Percentiles rank a stretch among this genome's conserved stretches.
Conservation (phyloP, 805 yeast genomes). For the Candida krabiensis region DNA sequence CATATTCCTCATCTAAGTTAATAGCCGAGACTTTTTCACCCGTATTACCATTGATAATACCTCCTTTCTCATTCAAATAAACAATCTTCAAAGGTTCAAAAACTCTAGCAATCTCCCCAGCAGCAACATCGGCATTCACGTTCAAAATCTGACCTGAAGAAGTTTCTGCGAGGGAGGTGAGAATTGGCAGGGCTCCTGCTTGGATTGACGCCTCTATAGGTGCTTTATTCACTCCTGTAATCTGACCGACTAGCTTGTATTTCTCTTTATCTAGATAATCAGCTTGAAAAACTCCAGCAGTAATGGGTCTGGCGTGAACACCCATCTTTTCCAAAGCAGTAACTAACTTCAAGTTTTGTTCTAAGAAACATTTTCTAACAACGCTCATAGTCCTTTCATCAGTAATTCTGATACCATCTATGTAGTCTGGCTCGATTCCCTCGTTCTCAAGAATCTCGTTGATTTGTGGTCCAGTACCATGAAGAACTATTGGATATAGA, state of each 20-base stretch:
- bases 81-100: constrained; percentile 97
- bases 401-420: constrained; percentile 95
- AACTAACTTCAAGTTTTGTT: constrained; percentile 91
- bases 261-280: constrained; percentile 86
- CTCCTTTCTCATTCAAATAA: constrained; percentile 96
- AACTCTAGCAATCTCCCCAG: constrained; percentile 95
- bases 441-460: constrained; percentile 89
- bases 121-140: constrained; percentile 98
- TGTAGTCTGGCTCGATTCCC: constrained; percentile 94
- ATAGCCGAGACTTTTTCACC: constrained; percentile 88
- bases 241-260: constrained; percentile 90
- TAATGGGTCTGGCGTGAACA: constrained; percentile 97
- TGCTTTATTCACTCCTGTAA: constrained; percentile 80
- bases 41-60: constrained; percentile 87
- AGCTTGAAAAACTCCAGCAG: constrained; percentile 96
- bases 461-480: constrained; percentile 99
- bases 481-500: constrained; percentile 91
- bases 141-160: constrained; percentile 94
- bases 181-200: constrained; percentile 95
- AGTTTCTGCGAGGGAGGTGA: constrained; percentile 96
- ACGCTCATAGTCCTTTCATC: constrained; percentile 94
- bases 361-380: constrained; percentile 91
- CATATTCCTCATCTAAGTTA: constrained; percentile 95
- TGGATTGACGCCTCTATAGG: constrained; percentile 92
- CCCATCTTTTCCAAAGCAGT: constrained; percentile 96